Evolutionary conservation across 768 basidiomycete genomes (phyloP), one percentile per base, ranked within the genome.

Genomic region (Gymnopilus dilepis): DNA sequence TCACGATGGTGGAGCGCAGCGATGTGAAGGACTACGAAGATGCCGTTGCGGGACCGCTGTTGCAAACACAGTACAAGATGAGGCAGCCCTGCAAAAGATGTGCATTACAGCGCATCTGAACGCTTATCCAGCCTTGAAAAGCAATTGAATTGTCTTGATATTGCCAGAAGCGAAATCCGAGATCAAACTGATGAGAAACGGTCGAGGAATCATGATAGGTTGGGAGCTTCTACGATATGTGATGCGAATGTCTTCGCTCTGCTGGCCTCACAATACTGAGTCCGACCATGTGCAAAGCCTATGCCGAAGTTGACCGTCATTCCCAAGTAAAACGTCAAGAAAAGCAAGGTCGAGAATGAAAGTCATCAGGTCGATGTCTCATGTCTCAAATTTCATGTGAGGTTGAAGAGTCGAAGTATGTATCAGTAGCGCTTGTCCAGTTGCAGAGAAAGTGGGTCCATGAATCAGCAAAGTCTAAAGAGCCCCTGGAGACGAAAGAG

Each of bases 321-420:
- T 22, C 52, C 52, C 6, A 40, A 54, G 52, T 54, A 40, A 40
- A 54, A n/a, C 40, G 52, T 54, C 52, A 40, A 34, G 19, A 34
- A 47, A 54, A 24, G 28, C 26, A 17, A 28, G 26, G 4, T n/a
- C 26, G 15, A 50, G 31, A 31, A 19, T 31, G 47, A 31, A 31
- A 28, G 13, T 8, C 28, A 50, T 28, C 28, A 31, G 17, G 28
- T 17, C 26, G 26, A 48, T 11, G 30, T 12, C 47, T 17, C 47
- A 30, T 26, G 26, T 17, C 28, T 17, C 17, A n/a, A 19, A n/a
- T n/a, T n/a, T n/a, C 6, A 6, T n/a, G 12, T 12, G 45, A 48
- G 17, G 28, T 30, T 26, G 24, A 17, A 47, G n/a, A n/a, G n/a
- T n/a, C n/a, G n/a, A n/a, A n/a, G n/a, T n/a, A n/a, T n/a, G 22